Evolutionary conservation across 2,329 filamentous ascomycete genomes (phyloP).

Genomic region (Colletotrichum magnum): DNA sequence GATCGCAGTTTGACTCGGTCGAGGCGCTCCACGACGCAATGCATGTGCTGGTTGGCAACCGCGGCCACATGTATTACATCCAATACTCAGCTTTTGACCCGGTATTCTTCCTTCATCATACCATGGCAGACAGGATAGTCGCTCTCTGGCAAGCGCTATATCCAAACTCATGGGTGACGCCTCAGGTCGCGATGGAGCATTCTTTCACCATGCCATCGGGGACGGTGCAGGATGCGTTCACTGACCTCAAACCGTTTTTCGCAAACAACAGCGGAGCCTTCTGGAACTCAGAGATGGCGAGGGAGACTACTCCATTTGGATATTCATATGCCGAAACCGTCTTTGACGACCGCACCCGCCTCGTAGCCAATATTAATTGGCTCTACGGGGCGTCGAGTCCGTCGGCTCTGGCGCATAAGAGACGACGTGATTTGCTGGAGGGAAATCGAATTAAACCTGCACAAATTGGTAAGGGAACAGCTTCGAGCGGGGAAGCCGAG

Average conservation of each 20-base stretch:
- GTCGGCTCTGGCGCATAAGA: constrained; percentile 36
- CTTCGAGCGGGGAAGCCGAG: not conserved
- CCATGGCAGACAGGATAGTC: constrained; percentile 81
- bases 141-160: constrained; percentile 84
- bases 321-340: constrained; percentile 81
- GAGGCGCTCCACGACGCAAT: constrained; percentile 76
- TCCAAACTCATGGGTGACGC: constrained; percentile 75
- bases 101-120: constrained; percentile 83
- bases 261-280: constrained; percentile 69
- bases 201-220: constrained; percentile 74
- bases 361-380: constrained; percentile 68
- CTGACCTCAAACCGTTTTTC: constrained; percentile 78
- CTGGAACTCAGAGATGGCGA: constrained; percentile 76
- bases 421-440: not conserved
- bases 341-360: constrained; percentile 55
- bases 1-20: constrained; percentile 72
- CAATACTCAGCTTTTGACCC: constrained; percentile 85
- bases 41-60: constrained; percentile 70
- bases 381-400: constrained; percentile 55
- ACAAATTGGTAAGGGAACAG: constrained; percentile 40
- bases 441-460: not conserved
- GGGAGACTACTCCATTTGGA: constrained; percentile 73
- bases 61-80: constrained; percentile 79
- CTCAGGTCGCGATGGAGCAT: constrained; percentile 66
- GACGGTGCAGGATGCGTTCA: constrained; percentile 67